Evolutionary conservation across 441 rosid species (phyloP).

Genomic region (Mallotus repandus): DNA sequence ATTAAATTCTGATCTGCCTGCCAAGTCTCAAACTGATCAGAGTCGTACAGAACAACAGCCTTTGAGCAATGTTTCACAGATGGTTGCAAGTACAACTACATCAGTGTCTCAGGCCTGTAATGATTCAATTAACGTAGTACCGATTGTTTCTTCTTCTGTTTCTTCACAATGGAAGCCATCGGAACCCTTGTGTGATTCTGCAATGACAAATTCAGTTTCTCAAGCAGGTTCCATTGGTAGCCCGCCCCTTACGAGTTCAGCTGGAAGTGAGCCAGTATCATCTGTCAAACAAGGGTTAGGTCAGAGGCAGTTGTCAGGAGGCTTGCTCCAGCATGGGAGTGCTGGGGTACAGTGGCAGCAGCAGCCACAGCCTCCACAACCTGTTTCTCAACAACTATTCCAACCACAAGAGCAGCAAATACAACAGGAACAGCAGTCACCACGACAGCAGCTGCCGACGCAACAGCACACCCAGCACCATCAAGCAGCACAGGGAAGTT

Average conservation of each 20-base stretch:
- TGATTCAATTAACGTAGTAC: constrained; percentile 43
- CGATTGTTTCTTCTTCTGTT: constrained; percentile 42
- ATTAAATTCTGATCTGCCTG: constrained; percentile 44
- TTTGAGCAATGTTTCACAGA: constrained; percentile 39
- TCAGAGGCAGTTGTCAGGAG: constrained; percentile 60
- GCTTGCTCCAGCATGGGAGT: constrained; percentile 46
- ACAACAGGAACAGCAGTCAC: constrained; percentile 53
- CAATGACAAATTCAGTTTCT: constrained; percentile 38
- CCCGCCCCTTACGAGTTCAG: constrained; percentile 41
- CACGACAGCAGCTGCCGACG: constrained; percentile 42
- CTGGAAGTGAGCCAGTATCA: constrained; percentile 49
- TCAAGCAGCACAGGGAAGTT: constrained; percentile 58
- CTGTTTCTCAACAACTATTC: constrained; percentile 46
- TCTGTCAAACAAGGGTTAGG: constrained; percentile 55
- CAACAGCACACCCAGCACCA: constrained; percentile 53
- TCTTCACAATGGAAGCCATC: constrained; percentile 53
- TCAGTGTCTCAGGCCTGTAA: constrained; percentile 45
- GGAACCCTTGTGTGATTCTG: constrained; percentile 47
- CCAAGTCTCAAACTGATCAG: constrained; percentile 62
- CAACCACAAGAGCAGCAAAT: constrained; percentile 53
- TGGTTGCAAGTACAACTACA: constrained; percentile 34
- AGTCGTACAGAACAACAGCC: constrained; percentile 47
- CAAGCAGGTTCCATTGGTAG: constrained; percentile 47
- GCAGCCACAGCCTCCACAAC: constrained; percentile 35
- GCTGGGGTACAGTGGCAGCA: constrained; percentile 53